Conservation (phyloP, 75 land plant genomes). For the Isoetes taiwanensis region DNA sequence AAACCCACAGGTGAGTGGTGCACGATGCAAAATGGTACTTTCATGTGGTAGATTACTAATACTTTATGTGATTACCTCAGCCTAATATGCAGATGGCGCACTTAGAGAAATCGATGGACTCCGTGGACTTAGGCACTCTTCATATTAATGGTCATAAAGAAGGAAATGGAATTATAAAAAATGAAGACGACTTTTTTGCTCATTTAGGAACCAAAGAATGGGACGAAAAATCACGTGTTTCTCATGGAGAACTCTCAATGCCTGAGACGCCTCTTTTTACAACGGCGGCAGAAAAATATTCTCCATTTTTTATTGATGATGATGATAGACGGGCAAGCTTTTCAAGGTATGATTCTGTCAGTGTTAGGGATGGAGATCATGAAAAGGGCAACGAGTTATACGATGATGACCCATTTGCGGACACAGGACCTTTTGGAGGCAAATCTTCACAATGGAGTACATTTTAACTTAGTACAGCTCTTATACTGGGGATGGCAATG, state of each 20-base stretch:
- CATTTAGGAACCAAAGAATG: too few species aligned
- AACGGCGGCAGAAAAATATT: constrained; percentile 7
- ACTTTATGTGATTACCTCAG: not conserved
- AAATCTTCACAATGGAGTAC: constrained; percentile 52
- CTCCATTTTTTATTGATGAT: constrained; percentile 11
- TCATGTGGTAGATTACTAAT: not conserved
- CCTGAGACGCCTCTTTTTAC: constrained; percentile 23
- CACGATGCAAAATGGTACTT: constrained; percentile 8
- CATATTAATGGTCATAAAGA: constrained; percentile 12
- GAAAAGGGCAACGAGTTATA: constrained; percentile 42
- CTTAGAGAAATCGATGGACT: constrained; percentile 15
- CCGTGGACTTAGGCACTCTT: constrained; percentile 29
- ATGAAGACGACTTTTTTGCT: too few species aligned
- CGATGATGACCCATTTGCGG: constrained; percentile 76
- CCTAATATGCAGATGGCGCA: not conserved
- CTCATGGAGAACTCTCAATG: too few species aligned
- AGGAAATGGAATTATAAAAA: too few species aligned
- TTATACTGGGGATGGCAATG: too few species aligned
- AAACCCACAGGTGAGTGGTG: constrained; percentile 25
- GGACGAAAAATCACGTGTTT: too few species aligned
- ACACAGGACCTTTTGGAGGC: constrained; percentile 55
- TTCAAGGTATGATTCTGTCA: constrained; percentile 49
- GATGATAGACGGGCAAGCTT: constrained; percentile 19
- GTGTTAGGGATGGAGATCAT: constrained; percentile 33
- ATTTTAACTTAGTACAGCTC: too few species aligned